Percentiles rank a stretch among this genome's conserved stretches.
phyloP scores from a whole-genome alignment of 768 basidiomycete genomes.

The Lentinula aciculospora region DNA sequence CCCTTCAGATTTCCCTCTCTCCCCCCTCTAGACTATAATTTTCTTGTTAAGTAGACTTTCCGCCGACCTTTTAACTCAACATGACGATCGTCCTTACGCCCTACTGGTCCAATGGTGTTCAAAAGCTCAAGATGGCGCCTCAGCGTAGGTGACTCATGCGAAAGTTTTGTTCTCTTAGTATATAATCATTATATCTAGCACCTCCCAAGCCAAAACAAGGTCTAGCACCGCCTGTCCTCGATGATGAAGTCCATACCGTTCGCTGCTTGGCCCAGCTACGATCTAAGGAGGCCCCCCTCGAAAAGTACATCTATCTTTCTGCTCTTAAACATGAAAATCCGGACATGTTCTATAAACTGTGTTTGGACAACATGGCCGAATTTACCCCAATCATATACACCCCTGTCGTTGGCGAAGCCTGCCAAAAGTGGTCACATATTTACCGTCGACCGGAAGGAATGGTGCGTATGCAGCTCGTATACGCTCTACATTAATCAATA shows the following conservation, averaged over 20 bases:
- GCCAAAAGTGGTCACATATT: slow-evolving; percentile 76
- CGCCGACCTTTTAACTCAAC: slow-evolving; percentile 9
- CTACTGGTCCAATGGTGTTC: slow-evolving; percentile 64
- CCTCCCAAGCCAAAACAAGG: slow-evolving; percentile 44
- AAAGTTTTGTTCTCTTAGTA: background rate
- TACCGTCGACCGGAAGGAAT: slow-evolving; percentile 72
- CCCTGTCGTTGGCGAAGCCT: slow-evolving; percentile 89
- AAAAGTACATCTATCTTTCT: slow-evolving; percentile 83
- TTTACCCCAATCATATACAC: slow-evolving; percentile 84
- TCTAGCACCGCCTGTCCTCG: slow-evolving; percentile 53
- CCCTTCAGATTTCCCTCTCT: background rate
- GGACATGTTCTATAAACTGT: slow-evolving; percentile 72
- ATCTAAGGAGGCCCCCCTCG: slow-evolving; percentile 67
- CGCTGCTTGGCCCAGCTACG: slow-evolving; percentile 69
- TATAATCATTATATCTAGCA: slow-evolving; percentile 23
- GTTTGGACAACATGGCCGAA: slow-evolving; percentile 65
- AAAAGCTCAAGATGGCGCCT: slow-evolving; percentile 59
- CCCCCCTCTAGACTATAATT: background rate
- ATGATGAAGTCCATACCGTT: slow-evolving; percentile 42
- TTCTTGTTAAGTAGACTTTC: background rate
- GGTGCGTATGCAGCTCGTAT: slow-evolving; percentile 29
- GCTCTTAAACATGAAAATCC: slow-evolving; percentile 70
- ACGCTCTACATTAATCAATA: slow-evolving; percentile 10
- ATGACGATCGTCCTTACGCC: slow-evolving; percentile 69
- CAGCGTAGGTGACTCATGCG: slow-evolving; percentile 38